Evolutionary conservation across 106 monocot species (phyloP).

Genomic region (Xerophyta viscosa): DNA sequence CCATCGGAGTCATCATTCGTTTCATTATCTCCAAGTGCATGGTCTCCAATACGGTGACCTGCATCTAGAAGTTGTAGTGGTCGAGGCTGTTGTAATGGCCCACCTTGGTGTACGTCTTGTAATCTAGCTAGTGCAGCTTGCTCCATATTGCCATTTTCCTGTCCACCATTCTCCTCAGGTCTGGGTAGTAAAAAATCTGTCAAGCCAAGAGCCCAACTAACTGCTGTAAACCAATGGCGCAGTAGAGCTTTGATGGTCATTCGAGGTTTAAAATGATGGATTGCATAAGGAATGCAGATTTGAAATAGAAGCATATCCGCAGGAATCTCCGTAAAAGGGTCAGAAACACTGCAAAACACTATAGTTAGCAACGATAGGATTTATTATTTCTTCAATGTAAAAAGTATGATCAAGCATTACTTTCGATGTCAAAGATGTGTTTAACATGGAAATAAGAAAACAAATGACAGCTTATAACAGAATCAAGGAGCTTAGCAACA

Average conservation of each 20-base stretch:
- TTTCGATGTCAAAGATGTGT: no score
- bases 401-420: no score
- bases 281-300: conserved; percentile 96
- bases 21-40: conserved; percentile 24
- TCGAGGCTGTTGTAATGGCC: conserved; percentile 29
- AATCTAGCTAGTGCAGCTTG: conserved; percentile 32
- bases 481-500: conserved; percentile 7
- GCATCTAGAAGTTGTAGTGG: conserved; percentile 42
- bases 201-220: conserved; percentile 97
- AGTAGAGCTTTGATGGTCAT: conserved; percentile 76
- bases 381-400: no score
- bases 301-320: conserved; percentile 92
- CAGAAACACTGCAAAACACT: conserved; percentile 69
- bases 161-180: conserved; percentile 58
- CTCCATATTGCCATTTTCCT: conserved; percentile 61
- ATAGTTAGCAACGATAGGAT: no score
- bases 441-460: neutral
- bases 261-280: conserved; percentile 93
- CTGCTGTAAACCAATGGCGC: conserved; percentile 75
- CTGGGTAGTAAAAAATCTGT: conserved; percentile 80
- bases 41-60: conserved; percentile 34
- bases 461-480: neutral
- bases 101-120: conserved; percentile 32
- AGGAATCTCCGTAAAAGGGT: conserved; percentile 96
- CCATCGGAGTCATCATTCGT: conserved; percentile 59